phyloP scores from a whole-genome alignment of 2,329 filamentous ascomycete genomes.

The Beauveria brongniartii region DNA sequence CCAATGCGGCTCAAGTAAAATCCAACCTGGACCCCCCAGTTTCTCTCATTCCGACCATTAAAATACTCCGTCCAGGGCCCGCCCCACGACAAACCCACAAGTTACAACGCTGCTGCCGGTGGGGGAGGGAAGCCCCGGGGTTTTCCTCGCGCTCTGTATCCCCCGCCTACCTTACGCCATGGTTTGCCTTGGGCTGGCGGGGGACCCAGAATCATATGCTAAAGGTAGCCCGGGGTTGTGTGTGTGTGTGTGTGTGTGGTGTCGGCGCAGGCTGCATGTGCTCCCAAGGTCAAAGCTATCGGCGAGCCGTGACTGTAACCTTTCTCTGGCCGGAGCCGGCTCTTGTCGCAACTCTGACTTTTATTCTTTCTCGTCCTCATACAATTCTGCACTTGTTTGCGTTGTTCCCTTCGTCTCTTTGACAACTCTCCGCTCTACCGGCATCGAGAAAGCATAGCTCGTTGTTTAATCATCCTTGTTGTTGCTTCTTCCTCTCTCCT shows the following conservation, averaged over 20 bases:
- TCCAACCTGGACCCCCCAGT: not conserved
- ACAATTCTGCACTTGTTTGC: not conserved
- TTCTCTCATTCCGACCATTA: not conserved
- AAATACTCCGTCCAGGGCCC: not conserved
- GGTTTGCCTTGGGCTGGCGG: not conserved
- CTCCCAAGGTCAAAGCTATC: slow-evolving; percentile 6
- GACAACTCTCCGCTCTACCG: slow-evolving; percentile 5
- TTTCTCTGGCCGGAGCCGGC: slow-evolving; percentile 1
- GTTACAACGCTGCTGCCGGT: not conserved
- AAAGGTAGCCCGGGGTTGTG: not conserved
- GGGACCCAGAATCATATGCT: slow-evolving; percentile 14
- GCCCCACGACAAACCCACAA: not conserved
- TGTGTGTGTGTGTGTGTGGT: not conserved
- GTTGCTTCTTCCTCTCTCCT: not conserved
- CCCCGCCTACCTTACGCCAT: slow-evolving; percentile 4
- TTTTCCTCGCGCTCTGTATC: not conserved
- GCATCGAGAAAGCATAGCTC: not conserved
- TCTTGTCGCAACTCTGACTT: slow-evolving; percentile 4
- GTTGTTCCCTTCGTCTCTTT: not conserved
- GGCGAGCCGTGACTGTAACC: slow-evolving; percentile 4
- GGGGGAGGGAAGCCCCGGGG: slow-evolving; percentile 6
- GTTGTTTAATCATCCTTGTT: not conserved
- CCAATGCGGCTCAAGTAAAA: slow-evolving; percentile 9
- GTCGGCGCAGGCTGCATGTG: not conserved
- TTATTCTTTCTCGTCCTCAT: not conserved